Evolutionary conservation across 2,329 filamentous ascomycete species (phyloP).

Genomic region (Cladophialophora carrionii): DNA sequence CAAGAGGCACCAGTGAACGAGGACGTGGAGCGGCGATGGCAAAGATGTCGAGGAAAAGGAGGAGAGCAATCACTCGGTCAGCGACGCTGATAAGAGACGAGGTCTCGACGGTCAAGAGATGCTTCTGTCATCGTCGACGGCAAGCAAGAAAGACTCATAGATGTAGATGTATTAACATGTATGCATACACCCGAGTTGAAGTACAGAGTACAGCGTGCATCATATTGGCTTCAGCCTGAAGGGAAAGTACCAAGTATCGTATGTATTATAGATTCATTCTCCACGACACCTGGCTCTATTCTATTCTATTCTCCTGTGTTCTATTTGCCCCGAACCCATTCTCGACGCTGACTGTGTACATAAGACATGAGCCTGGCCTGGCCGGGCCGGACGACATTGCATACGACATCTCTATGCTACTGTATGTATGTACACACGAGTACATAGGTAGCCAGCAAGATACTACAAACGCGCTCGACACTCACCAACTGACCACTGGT

Average conservation of each 20-base stretch:
- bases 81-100: not conserved
- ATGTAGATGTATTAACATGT: not conserved
- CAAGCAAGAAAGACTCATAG: not conserved
- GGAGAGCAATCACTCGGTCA: not conserved
- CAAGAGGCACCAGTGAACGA: not conserved
- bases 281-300: not conserved
- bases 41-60: not conserved
- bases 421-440: no score
- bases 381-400: no score
- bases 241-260: no score
- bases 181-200: not conserved
- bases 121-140: not conserved
- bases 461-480: no score
- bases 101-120: not conserved
- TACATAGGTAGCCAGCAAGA: no score
- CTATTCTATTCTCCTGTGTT: no score
- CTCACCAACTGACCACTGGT: no score
- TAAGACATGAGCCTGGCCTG: no score
- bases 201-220: not conserved
- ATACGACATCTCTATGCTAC: no score
- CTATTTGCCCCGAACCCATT: no score
- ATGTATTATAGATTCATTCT: not conserved
- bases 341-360: no score
- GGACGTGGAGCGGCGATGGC: not conserved
- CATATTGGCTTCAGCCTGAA: not conserved